Conservation (phyloP, 1,139 yeast genomes). For the Wickerhamomyces sp. region DNA sequence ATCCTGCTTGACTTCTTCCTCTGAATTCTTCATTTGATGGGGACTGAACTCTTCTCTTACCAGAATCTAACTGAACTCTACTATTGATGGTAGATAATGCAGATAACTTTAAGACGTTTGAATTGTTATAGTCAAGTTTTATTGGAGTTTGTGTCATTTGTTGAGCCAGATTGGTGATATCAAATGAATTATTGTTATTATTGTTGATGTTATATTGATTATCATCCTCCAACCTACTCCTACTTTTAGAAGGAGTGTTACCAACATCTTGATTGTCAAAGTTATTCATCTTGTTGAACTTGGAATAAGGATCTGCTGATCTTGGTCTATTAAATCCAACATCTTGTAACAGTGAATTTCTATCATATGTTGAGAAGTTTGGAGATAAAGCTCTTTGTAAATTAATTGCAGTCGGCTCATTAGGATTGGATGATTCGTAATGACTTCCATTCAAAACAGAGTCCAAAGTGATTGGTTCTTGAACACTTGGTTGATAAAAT, state of each 20-base stretch:
- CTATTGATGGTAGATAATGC: constrained; percentile 61
- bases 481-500: constrained; percentile 23
- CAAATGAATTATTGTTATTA: constrained; percentile 30
- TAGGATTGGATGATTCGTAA: constrained; percentile 2
- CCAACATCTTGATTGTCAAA: constrained; percentile 7
- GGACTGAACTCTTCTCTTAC: constrained; percentile 31
- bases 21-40: constrained; percentile 7
- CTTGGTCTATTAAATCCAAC: constrained; percentile 30
- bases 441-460: constrained; percentile 29
- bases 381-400: constrained; percentile 23
- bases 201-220: constrained; percentile 3
- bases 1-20: constrained; percentile 8
- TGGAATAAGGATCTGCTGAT: constrained; percentile 34
- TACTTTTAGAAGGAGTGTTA: constrained; percentile 19
- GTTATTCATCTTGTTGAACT: constrained; percentile 7
- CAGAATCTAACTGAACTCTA: constrained; percentile 54
- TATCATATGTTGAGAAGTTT: constrained; percentile 16
- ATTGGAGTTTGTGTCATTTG: constrained; percentile 21
- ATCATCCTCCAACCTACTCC: constrained; percentile 15
- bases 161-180: constrained; percentile 26
- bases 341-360: constrained; percentile 12
- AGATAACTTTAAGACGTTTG: constrained; percentile 49
- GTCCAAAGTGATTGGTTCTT: constrained; percentile 32
- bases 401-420: constrained; percentile 5
- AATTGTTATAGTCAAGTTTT: constrained; percentile 34